Evolutionary conservation across 2,329 filamentous ascomycete genomes (phyloP), one percentile per base, ranked within the genome.

Genomic region (Fusarium sublunatum): DNA sequence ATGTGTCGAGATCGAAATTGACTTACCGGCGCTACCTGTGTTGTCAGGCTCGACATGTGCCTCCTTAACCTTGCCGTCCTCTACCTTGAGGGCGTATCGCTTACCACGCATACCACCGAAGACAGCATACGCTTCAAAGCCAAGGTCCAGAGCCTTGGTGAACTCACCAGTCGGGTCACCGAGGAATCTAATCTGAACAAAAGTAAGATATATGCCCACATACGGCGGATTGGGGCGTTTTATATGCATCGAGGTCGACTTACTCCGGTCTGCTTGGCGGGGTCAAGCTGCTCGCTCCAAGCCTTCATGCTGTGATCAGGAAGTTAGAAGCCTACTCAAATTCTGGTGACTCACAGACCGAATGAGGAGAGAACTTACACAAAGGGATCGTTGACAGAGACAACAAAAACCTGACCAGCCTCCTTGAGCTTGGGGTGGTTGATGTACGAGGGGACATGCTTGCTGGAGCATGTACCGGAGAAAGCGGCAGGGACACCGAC

Each of bases 381-480:
- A 75, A 97, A 97, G 19, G 93, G 87, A 75, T 98, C 94, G 75
- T 98, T 98, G 74, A 97, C 93, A 13, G 91, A 88, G 53, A 98
- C 88, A 36, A 98, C 92, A 72, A 96, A 96, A 41, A 97, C 91
- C 72, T 90, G 83, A 44, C 93, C 93, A 28, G 91, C 92, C 59
- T 89, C 83, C 79, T 91, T 91, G 69, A 96, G 83, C 75, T 89
- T 87, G 52, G 89, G 84, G 74, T 92, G 90, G 73, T 87, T 88
- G 77, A 97, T 90, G 79, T 93, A 98, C 52, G 91, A 91, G 1
- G 94, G 94, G 41, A 98, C 83, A 75, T 98, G 94, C 62, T 76
- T 80, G 72, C 80, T 78, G 41, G 84, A 87, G 79, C 83, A 86
- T 26, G 80, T 81, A 25, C 79, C 79, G 2, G 82, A 85, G 78